A percentile compares a stretch with the other conserved stretches of the same genome.
Evolutionary conservation across 2,329 filamentous ascomycete genomes (phyloP).

Genomic region (Penicillium occitanis): DNA sequence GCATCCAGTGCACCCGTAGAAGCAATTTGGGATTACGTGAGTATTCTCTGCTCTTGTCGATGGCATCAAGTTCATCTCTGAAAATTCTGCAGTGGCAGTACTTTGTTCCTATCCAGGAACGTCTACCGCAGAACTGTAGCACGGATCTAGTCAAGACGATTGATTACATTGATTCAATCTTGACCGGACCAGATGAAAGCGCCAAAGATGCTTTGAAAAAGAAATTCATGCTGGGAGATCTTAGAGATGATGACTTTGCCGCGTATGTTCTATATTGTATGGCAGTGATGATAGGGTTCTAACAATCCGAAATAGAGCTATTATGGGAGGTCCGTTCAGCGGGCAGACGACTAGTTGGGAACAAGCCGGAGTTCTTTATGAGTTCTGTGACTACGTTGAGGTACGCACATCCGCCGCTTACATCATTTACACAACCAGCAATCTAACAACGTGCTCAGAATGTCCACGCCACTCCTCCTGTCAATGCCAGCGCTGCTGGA

Average conservation of each 20-base stretch:
- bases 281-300: neutral
- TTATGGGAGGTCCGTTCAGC: conserved; percentile 57
- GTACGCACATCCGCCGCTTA: conserved; percentile 30
- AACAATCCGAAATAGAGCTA: conserved; percentile 36
- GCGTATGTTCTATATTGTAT: conserved; percentile 27
- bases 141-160: conserved; percentile 54
- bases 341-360: conserved; percentile 58
- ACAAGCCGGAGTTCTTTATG: conserved; percentile 34
- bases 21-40: conserved; percentile 54
- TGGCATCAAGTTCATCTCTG: neutral
- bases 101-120: conserved; percentile 56
- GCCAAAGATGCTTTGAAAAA: conserved; percentile 50
- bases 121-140: conserved; percentile 61
- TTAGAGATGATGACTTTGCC: conserved; percentile 57
- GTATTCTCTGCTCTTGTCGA: neutral
- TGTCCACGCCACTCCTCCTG: conserved; percentile 30
- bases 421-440: neutral
- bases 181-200: conserved; percentile 44
- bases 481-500: conserved; percentile 42
- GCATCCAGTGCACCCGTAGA: conserved; percentile 58
- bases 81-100: conserved; percentile 51
- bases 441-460: conserved; percentile 32
- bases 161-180: conserved; percentile 55
- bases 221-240: conserved; percentile 53
- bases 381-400: conserved; percentile 54